Evolutionary conservation across 257 asterid genomes (phyloP).

Genomic region (Solanum chilense): DNA sequence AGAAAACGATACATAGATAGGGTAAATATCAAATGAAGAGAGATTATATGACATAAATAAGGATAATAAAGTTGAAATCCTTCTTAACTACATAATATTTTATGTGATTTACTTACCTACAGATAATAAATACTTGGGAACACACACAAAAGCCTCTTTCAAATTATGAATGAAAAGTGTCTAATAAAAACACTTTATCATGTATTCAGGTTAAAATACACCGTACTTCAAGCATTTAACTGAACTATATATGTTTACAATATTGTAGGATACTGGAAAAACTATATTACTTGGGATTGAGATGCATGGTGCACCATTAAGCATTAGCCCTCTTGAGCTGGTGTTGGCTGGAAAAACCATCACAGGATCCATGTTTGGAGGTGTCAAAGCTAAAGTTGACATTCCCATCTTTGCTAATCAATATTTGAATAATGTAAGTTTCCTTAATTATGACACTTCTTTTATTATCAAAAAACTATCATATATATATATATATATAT

Average conservation of each 20-base stretch:
- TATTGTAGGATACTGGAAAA: conserved; percentile 27
- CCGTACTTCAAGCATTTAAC: neutral
- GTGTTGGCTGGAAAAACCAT: conserved; percentile 13
- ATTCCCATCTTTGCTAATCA: conserved; percentile 14
- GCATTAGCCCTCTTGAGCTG: conserved; percentile 5
- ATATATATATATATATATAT: no score
- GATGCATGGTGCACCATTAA: conserved; percentile 25
- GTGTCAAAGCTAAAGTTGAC: conserved; percentile 33
- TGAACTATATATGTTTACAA: neutral
- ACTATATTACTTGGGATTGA: conserved; percentile 32
- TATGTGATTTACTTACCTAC: neutral
- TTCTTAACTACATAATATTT: neutral
- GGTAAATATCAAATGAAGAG: neutral
- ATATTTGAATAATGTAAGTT: conserved; percentile 17
- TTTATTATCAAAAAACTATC: neutral
- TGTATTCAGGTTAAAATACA: neutral
- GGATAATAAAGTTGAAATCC: neutral
- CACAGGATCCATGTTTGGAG: conserved; percentile 26
- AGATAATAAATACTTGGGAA: no score
- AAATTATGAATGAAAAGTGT: neutral
- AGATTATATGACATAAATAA: neutral
- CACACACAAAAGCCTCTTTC: neutral
- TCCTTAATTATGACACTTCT: neutral
- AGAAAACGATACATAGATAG: neutral
- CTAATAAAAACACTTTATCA: neutral